A percentile compares a stretch with the other conserved stretches of the same genome.
Evolutionary conservation across 2,329 filamentous ascomycete species (phyloP).

Genomic region (Monilinia aucupariae): DNA sequence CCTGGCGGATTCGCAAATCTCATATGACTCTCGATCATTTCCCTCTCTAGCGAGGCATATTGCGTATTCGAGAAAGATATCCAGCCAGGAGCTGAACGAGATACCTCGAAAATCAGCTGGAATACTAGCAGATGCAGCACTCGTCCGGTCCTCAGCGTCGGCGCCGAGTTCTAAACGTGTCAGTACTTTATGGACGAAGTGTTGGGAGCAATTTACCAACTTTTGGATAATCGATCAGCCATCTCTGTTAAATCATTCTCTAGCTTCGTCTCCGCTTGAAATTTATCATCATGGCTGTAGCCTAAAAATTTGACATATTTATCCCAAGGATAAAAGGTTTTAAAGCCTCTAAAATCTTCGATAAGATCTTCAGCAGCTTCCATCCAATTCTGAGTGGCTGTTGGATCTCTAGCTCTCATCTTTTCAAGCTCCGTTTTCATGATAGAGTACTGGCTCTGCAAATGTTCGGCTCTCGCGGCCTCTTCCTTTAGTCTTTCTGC

Average conservation of each 20-base stretch:
- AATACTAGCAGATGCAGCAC: constrained; percentile 20
- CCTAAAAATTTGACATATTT: constrained; percentile 57
- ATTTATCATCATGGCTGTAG: constrained; percentile 25
- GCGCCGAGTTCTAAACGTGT: constrained; percentile 29
- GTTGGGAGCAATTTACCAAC: constrained; percentile 21
- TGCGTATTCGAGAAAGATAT: constrained; percentile 84
- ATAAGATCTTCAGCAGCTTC: constrained; percentile 53
- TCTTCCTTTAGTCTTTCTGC: constrained; percentile 38
- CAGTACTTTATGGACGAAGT: constrained; percentile 12
- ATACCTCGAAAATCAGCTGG: constrained; percentile 62
- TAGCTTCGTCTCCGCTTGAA: constrained; percentile 28
- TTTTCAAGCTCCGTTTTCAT: constrained; percentile 38
- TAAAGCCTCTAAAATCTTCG: constrained; percentile 58
- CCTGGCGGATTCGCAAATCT: constrained; percentile 69
- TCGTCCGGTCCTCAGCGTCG: constrained; percentile 20
- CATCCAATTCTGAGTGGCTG: constrained; percentile 46
- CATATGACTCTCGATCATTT: constrained; percentile 68
- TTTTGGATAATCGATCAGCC: constrained; percentile 31
- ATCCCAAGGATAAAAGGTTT: constrained; percentile 62
- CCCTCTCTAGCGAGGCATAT: constrained; percentile 65
- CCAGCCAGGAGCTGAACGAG: constrained; percentile 77
- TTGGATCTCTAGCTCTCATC: constrained; percentile 31
- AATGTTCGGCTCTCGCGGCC: constrained; percentile 30
- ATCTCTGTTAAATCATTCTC: constrained; percentile 31
- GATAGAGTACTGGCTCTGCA: constrained; percentile 39